Percentiles rank a stretch among this genome's conserved stretches.
phyloP scores from a whole-genome alignment of 805 yeast species.

The Sungouiozyma ichnusensis region DNA sequence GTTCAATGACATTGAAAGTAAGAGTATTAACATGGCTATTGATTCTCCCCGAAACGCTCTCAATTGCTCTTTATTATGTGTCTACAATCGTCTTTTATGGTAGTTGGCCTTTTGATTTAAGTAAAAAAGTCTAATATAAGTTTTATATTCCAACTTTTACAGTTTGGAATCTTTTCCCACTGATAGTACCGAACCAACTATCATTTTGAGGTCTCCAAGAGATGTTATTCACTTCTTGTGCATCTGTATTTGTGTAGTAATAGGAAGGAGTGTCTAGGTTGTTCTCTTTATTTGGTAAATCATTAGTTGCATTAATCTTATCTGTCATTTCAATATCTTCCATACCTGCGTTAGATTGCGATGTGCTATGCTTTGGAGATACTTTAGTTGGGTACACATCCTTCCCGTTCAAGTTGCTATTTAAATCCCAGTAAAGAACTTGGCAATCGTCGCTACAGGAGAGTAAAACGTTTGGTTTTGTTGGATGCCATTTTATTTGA shows the following conservation, averaged over 20 bases:
- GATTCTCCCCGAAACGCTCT: background rate
- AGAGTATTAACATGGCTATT: too few species aligned
- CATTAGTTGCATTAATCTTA: conserved; percentile 6
- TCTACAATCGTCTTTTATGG: too few species aligned
- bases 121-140: background rate
- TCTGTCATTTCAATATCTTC: conserved; percentile 5
- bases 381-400: background rate
- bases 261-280: conserved; percentile 27
- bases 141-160: conserved; percentile 15
- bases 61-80: too few species aligned
- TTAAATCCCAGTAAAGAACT: conserved; percentile 58
- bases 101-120: too few species aligned
- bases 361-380: too few species aligned
- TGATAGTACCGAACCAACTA: conserved; percentile 62
- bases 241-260: conserved; percentile 42
- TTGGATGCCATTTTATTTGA: conserved; percentile 77
- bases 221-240: conserved; percentile 65
- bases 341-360: background rate
- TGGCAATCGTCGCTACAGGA: conserved; percentile 70
- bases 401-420: conserved; percentile 15
- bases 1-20: background rate
- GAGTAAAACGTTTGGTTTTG: conserved; percentile 42
- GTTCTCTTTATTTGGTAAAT: conserved; percentile 2
- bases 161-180: conserved; percentile 31
- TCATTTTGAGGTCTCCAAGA: conserved; percentile 57